phyloP scores from a whole-genome alignment of 192 early-diverging fungal genomes.

The Piromyces sp. region DNA sequence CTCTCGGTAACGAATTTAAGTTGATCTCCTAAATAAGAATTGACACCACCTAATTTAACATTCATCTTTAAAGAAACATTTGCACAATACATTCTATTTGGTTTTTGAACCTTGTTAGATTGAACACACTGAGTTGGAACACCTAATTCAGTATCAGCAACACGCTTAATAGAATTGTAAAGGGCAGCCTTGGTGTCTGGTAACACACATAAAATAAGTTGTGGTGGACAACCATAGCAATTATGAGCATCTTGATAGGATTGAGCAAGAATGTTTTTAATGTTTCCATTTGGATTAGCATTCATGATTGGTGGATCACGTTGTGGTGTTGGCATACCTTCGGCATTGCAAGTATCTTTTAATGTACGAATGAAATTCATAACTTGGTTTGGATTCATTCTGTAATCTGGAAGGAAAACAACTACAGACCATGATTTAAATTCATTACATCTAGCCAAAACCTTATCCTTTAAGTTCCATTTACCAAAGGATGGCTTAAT shows the following conservation, averaged over 20 bases:
- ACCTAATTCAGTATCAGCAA: constrained; percentile 21
- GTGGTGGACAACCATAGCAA: neutral
- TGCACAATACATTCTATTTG: constrained; percentile 7
- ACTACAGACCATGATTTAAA: neutral
- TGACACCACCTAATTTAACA: constrained; percentile 41
- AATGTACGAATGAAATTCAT: neutral
- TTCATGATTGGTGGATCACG: neutral
- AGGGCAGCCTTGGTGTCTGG: constrained; percentile 1
- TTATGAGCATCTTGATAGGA: neutral
- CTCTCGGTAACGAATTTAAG: constrained; percentile 1
- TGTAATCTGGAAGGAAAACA: neutral
- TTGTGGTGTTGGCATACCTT: neutral
- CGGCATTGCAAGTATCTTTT: neutral
- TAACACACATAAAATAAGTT: neutral
- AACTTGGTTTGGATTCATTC: neutral
- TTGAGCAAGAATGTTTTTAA: neutral
- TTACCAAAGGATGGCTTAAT: neutral
- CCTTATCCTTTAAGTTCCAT: neutral
- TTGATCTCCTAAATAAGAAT: constrained; percentile 11
- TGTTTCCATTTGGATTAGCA: neutral
- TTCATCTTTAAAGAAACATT: constrained; percentile 36
- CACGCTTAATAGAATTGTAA: constrained; percentile 33
- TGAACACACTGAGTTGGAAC: constrained; percentile 28
- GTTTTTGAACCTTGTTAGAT: neutral
- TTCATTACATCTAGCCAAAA: neutral